A percentile compares a stretch with the other conserved stretches of the same genome.
Evolutionary conservation across 257 asterid species (phyloP).

Genomic region (Anisodus acutangulus): DNA sequence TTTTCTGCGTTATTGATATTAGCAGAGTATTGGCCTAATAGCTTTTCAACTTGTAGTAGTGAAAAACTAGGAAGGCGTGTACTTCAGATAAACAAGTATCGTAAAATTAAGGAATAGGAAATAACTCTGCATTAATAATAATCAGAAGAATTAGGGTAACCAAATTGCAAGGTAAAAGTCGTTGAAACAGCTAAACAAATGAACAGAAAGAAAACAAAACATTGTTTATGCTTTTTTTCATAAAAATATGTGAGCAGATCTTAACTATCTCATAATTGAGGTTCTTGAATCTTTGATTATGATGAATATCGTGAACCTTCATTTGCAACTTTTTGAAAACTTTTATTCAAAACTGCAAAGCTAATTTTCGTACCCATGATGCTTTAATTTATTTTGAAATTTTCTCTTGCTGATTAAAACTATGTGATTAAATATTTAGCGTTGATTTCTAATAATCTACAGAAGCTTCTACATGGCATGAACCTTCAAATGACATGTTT

Average conservation of each 20-base stretch:
- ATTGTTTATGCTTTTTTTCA: too few species aligned
- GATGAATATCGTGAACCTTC: neutral
- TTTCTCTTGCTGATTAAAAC: neutral
- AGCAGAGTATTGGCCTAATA: neutral
- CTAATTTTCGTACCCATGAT: neutral
- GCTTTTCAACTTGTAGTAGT: neutral
- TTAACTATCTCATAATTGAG: neutral
- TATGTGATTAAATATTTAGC: neutral
- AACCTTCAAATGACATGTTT: neutral
- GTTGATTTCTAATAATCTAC: neutral
- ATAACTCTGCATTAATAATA: neutral
- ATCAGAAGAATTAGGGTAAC: too few species aligned
- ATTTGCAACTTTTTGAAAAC: neutral
- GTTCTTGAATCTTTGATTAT: neutral
- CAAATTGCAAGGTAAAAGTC: too few species aligned
- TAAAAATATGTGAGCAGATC: too few species aligned
- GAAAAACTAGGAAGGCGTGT: neutral
- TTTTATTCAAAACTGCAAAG: too few species aligned
- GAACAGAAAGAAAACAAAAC: too few species aligned
- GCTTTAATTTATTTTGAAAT: neutral
- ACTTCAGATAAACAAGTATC: neutral
- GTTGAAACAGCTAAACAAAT: too few species aligned
- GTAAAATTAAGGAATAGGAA: neutral
- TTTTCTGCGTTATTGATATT: neutral
- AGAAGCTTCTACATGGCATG: neutral